Conservation (phyloP, 2,329 filamentous ascomycete species). For the Basipetospora chlamydospora region DNA sequence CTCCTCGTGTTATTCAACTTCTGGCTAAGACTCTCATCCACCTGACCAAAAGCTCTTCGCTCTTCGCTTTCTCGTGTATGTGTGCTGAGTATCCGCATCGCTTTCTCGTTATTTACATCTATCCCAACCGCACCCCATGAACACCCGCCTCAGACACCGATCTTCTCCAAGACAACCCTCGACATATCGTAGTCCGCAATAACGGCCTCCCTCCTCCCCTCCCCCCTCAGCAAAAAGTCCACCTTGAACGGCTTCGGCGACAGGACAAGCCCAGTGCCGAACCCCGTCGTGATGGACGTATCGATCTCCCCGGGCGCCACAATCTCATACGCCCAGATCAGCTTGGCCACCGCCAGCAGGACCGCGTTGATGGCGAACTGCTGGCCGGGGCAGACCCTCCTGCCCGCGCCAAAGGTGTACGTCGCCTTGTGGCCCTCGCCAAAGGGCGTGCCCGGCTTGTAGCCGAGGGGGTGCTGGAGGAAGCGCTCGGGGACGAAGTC, state of each 20-base stretch:
- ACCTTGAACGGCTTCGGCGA: constrained; percentile 8
- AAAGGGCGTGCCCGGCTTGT: constrained; percentile 3
- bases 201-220: constrained; percentile 4
- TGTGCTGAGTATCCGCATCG: too few species aligned
- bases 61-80: too few species aligned
- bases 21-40: too few species aligned
- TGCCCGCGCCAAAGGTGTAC: constrained; percentile 32
- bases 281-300: constrained; percentile 13
- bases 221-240: constrained; percentile 10
- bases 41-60: too few species aligned
- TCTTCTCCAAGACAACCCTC: too few species aligned
- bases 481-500: constrained; percentile 15
- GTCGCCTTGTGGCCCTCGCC: constrained; percentile 11
- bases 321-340: constrained; percentile 34
- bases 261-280: constrained; percentile 10
- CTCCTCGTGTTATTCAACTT: too few species aligned
- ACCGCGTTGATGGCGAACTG: constrained; percentile 32
- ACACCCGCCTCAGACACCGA: too few species aligned
- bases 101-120: too few species aligned
- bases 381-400: constrained; percentile 32
- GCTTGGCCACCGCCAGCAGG: constrained; percentile 21
- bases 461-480: constrained; percentile 8
- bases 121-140: too few species aligned
- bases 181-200: too few species aligned
- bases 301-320: constrained; percentile 12